phyloP scores from a whole-genome alignment of 768 basidiomycete genomes.

The Macrolepiota fuliginosa region DNA sequence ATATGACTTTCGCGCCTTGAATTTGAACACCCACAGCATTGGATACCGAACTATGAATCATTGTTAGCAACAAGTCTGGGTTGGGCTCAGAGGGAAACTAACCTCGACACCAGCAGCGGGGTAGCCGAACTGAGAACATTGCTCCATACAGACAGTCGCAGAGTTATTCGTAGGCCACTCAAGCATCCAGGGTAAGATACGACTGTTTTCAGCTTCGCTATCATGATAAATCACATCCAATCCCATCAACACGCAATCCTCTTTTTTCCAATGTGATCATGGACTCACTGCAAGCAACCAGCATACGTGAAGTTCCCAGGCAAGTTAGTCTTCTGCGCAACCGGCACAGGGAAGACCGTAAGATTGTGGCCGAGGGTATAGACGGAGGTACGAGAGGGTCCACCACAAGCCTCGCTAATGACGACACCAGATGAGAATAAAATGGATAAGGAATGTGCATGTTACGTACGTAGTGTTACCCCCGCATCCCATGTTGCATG shows the following conservation, averaged over 20 bases:
- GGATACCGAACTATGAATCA: constrained; percentile 48
- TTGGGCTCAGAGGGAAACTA: constrained; percentile 10
- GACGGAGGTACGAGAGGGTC: constrained; percentile 67
- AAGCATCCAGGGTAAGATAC: constrained; percentile 61
- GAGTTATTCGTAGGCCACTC: constrained; percentile 62
- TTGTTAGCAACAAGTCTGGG: not conserved
- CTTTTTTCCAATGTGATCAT: not conserved
- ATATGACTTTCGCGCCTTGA: not conserved
- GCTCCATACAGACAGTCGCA: constrained; percentile 59
- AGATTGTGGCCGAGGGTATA: constrained; percentile 51
- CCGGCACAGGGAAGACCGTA: constrained; percentile 57
- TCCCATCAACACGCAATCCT: not conserved
- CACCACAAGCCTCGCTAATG: constrained; percentile 67
- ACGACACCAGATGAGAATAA: not conserved
- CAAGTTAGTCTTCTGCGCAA: constrained; percentile 49
- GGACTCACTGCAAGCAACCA: constrained; percentile 62
- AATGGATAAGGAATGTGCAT: not conserved
- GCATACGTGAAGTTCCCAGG: constrained; percentile 64
- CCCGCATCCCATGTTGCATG: constrained; percentile 74
- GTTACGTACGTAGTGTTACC: constrained; percentile 62
- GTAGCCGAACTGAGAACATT: constrained; percentile 72
- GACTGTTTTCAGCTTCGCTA: constrained; percentile 47
- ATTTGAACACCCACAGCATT: constrained; percentile 60
- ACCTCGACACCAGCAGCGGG: constrained; percentile 65
- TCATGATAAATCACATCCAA: not conserved